phyloP scores from a whole-genome alignment of 2,329 filamentous ascomycete genomes.

The Claviceps quebecensis region DNA sequence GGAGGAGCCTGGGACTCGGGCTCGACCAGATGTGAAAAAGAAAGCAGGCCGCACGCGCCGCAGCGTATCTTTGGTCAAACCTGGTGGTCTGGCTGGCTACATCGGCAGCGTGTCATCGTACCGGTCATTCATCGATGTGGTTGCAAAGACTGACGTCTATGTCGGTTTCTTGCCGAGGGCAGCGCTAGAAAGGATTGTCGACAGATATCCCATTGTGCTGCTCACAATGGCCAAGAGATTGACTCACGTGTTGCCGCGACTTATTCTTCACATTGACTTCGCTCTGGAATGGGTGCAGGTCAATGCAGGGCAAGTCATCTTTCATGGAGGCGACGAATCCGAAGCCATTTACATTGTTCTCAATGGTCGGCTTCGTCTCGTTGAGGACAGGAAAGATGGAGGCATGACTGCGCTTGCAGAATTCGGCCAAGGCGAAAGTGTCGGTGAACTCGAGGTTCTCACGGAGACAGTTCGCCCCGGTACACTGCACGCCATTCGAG shows the following conservation, averaged over 20 bases:
- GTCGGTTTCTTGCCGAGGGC: constrained; percentile 83
- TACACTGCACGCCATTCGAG: constrained; percentile 87
- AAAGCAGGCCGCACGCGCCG: constrained; percentile 34
- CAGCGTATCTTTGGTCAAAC: constrained; percentile 82
- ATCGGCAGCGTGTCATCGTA: constrained; percentile 90
- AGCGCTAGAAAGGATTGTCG: constrained; percentile 81
- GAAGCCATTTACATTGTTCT: constrained; percentile 97
- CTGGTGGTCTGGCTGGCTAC: constrained; percentile 86
- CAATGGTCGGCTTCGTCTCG: constrained; percentile 76
- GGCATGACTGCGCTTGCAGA: constrained; percentile 79
- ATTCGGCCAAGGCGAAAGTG: constrained; percentile 92
- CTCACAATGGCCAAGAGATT: constrained; percentile 92
- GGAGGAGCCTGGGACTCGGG: not conserved
- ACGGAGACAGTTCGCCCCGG: constrained; percentile 86
- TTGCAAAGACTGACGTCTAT: constrained; percentile 95
- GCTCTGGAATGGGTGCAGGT: constrained; percentile 97
- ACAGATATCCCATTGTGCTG: constrained; percentile 80
- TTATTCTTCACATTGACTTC: constrained; percentile 95
- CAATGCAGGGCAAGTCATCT: constrained; percentile 85
- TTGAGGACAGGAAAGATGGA: constrained; percentile 68
- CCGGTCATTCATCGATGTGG: constrained; percentile 89
- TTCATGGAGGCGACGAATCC: constrained; percentile 86
- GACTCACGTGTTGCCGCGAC: constrained; percentile 72
- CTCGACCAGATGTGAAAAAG: constrained; percentile 16
- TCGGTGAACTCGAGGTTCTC: constrained; percentile 91